A percentile compares a stretch with the other conserved stretches of the same genome.
phyloP scores from a whole-genome alignment of 2,329 filamentous ascomycete species.

The Arthrinium phaeospermum region DNA sequence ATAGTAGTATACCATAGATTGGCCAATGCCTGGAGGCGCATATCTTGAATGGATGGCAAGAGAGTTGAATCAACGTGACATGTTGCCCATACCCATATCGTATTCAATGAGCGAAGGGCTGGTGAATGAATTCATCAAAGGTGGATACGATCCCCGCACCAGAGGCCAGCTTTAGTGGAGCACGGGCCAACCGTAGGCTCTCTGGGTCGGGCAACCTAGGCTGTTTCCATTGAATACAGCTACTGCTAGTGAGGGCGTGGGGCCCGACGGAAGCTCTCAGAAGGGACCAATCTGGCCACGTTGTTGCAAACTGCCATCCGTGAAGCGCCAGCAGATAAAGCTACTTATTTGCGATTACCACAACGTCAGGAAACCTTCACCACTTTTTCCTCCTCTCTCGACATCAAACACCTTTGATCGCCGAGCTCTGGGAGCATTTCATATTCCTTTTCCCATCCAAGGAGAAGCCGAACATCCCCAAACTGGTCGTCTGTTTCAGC shows the following conservation, averaged over 20 bases:
- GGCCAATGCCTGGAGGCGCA: background rate
- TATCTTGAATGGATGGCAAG: background rate
- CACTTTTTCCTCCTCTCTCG: slow-evolving; percentile 12
- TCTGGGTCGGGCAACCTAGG: background rate
- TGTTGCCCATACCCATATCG: background rate
- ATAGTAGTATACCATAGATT: background rate
- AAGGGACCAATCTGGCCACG: slow-evolving; percentile 20
- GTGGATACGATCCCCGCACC: slow-evolving; percentile 10
- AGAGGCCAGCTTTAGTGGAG: background rate
- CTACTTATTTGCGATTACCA: slow-evolving; percentile 15
- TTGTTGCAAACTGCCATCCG: slow-evolving; percentile 15
- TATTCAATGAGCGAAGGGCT: background rate
- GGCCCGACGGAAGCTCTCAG: slow-evolving; percentile 16
- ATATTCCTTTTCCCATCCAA: background rate
- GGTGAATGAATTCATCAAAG: slow-evolving; percentile 7
- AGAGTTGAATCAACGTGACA: background rate
- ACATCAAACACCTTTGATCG: slow-evolving; percentile 13
- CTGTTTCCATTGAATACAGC: slow-evolving; percentile 13
- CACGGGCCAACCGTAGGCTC: background rate
- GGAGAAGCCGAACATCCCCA: background rate
- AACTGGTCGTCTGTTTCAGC: slow-evolving; percentile 3
- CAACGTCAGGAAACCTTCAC: slow-evolving; percentile 1
- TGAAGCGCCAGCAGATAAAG: slow-evolving; percentile 5
- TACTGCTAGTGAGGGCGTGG: background rate
- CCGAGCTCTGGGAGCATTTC: slow-evolving; percentile 13